These are phyloP conservation scores for Solanum sparsipilum DNA, from an alignment of 257 asterid genomes.

Conservation along the genomic window DNA sequence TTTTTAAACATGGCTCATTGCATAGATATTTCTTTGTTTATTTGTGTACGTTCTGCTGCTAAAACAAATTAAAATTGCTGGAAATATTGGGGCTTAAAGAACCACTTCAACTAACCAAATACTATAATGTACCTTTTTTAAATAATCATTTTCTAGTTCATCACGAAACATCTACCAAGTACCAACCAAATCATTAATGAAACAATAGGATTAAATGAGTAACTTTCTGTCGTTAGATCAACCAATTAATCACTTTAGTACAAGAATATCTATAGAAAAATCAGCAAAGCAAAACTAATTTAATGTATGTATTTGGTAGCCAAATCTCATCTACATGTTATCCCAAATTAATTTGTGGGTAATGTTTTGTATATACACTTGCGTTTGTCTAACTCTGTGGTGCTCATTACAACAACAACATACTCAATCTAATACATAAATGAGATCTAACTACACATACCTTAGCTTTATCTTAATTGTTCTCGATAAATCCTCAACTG, in stretches of 20 bases:
- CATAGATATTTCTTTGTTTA: too few species aligned
- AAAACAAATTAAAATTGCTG: too few species aligned
- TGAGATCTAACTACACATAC: background rate
- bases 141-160: background rate
- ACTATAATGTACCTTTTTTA: background rate
- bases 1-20: too few species aligned
- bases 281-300: background rate
- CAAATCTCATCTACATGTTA: background rate
- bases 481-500: too few species aligned
- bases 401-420: background rate
- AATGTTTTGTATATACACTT: background rate
- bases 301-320: background rate
- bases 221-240: background rate
- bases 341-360: background rate
- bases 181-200: background rate
- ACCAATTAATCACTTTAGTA: background rate
- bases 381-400: background rate
- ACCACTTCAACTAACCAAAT: background rate
- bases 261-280: background rate
- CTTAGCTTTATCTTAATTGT: background rate
- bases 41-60: too few species aligned
- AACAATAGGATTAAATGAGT: background rate
- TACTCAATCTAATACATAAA: background rate
- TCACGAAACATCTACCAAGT: background rate
- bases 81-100: too few species aligned